Percentiles rank a stretch among this genome's conserved stretches.
Conservation (phyloP, 2,329 filamentous ascomycete species). For the Curvularia verruculosa region DNA sequence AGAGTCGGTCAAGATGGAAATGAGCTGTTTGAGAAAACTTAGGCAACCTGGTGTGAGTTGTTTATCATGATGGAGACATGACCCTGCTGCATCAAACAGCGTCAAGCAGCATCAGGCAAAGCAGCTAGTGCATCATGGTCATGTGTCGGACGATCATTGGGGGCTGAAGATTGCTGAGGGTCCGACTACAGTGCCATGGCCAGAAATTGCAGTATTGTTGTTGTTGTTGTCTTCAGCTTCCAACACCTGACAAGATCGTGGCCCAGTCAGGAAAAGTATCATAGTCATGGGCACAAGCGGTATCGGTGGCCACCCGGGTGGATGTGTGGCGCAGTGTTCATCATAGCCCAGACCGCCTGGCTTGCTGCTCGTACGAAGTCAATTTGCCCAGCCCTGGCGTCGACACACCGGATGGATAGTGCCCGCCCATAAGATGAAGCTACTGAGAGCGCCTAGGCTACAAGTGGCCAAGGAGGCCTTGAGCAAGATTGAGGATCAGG, state of each 20-base stretch:
- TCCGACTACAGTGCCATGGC: conserved; percentile 5
- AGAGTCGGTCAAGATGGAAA: conserved; percentile 10
- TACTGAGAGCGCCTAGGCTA: conserved; percentile 23
- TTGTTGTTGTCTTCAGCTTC: conserved; percentile 6
- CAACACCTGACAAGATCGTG: background rate
- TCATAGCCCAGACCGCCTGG: background rate
- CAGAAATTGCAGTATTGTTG: conserved; percentile 3
- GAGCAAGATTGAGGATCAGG: conserved; percentile 29
- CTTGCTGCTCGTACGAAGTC: conserved; percentile 23
- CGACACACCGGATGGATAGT: conserved; percentile 23
- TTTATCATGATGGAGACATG: conserved; percentile 9
- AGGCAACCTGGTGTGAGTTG: conserved; percentile 8
- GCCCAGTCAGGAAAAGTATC: background rate
- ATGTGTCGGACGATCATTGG: conserved; percentile 17
- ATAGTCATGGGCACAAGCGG: conserved; percentile 1
- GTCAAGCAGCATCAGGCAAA: conserved; percentile 1
- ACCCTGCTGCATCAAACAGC: conserved; percentile 11
- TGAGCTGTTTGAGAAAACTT: conserved; percentile 8
- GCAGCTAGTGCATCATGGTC: conserved; percentile 8
- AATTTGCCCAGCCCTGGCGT: conserved; percentile 13
- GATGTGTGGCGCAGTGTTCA: conserved; percentile 8
- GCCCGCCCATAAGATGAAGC: conserved; percentile 27
- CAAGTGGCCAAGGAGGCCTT: conserved; percentile 18
- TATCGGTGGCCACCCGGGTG: conserved; percentile 2
- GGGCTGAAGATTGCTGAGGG: background rate